Base-by-base conservation (phyloP, 106 monocot genomes). In the Acorus gramineus region DNA sequence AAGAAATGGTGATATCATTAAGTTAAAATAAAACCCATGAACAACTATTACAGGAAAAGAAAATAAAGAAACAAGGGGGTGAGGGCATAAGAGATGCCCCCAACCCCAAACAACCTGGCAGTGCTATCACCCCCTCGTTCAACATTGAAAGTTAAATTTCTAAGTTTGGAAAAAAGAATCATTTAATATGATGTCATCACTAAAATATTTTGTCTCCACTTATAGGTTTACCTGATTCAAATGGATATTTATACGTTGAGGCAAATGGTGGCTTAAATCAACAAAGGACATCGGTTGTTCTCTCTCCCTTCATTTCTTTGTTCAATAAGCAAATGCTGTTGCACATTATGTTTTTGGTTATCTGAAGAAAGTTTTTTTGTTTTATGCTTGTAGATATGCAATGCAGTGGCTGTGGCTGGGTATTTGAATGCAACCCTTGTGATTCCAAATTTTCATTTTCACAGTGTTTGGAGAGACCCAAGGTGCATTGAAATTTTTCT, bases 241-340 rank as follows among this genome's bases (percentile, higher is more conserved):
- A 89, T 83, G 96, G 96, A 70, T 98, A 92, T 76, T 83, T 98
- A 71, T 88, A 79, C 67, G 75, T 98, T 55, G 96, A 98, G 77
- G 96, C 96, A 66, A 98, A 98, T 80, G 96, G 96, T 73, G 96
- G 96, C 51, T 77, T 98, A 77, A 98, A 98, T 86, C 96, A 98
- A 61, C 96, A 98, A 67, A 63, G 96, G 14, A 85, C 83, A 47
- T 98, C 96, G 68, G 96, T 98, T 60, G 60, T 57, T 72, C 51
- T 49, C 42, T 59, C 45, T 70, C 11, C 59, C 42, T 77, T 57
- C 11, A 47, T 66, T 2, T 2, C 53, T 52, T 2, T 42, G 4
- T 28, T 65, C 2, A 55, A 43, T 49, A 2, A 3, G 3, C 5
- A 50, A 8, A 4, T 50, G 11, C 10, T 55, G n/a, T 49, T 9